Evolutionary conservation across 129 eudicot species (phyloP).

Genomic region (Flaveria linearis): DNA sequence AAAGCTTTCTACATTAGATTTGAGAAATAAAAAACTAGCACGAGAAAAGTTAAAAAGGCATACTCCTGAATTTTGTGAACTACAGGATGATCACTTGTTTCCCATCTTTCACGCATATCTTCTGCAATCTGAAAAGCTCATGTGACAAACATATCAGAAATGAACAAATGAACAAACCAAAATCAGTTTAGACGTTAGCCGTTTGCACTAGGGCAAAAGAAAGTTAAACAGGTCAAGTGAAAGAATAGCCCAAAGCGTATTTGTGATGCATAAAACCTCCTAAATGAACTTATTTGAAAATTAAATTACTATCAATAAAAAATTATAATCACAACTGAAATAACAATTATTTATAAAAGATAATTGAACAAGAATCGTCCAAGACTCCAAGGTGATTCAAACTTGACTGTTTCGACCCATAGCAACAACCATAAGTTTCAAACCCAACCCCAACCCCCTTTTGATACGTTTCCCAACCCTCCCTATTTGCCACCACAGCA

Average conservation of each 20-base stretch:
- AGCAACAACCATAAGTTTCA: neutral
- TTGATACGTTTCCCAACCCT: neutral
- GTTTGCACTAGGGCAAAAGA: neutral
- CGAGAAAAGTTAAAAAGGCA: constrained; percentile 19
- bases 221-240: neutral
- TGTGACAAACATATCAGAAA: constrained; percentile 18
- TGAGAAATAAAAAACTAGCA: neutral
- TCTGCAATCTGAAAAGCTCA: constrained; percentile 71
- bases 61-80: constrained; percentile 95
- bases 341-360: neutral
- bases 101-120: constrained; percentile 92
- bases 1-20: neutral
- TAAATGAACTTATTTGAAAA: neutral
- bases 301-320: neutral
- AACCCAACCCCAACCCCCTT: neutral
- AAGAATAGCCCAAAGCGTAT: neutral
- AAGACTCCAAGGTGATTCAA: neutral
- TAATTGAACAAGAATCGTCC: neutral
- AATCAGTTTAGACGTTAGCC: neutral
- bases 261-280: neutral
- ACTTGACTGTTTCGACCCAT: neutral
- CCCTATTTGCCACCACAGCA: neutral
- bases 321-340: neutral
- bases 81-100: constrained; percentile 90
- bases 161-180: neutral